Evolutionary conservation across 2,329 filamentous ascomycete species (phyloP).

Genomic region (Massarina eburnea): DNA sequence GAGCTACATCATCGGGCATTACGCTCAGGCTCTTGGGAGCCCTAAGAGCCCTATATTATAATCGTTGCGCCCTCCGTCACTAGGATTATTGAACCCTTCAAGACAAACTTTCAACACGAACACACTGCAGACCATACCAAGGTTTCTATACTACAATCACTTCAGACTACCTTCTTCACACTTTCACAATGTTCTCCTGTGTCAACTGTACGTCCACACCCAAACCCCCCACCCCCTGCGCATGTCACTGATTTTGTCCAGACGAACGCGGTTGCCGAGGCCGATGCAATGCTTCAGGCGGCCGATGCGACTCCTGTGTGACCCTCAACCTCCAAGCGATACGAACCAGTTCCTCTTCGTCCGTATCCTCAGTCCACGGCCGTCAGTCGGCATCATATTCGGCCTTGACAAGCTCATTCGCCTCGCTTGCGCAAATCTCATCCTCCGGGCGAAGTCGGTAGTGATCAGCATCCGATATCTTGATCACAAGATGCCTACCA

Average conservation of each 20-base stretch:
- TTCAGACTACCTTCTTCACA: not conserved
- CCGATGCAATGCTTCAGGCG: conserved; percentile 41
- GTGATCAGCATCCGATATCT: not conserved
- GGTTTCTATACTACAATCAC: not conserved
- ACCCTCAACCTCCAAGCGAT: conserved; percentile 42
- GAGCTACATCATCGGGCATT: conserved; percentile 37
- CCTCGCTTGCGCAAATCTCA: conserved; percentile 39
- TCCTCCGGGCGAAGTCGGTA: conserved; percentile 27
- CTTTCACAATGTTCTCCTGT: conserved; percentile 45
- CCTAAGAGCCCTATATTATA: conserved; percentile 18
- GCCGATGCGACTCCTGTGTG: conserved; percentile 43
- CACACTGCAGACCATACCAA: not conserved
- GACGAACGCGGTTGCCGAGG: conserved; percentile 48
- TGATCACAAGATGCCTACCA: too few relatives aligned
- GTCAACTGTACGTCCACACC: conserved; percentile 34
- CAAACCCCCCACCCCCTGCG: not conserved
- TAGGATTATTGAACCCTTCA: not conserved
- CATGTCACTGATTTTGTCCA: not conserved
- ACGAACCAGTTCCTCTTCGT: conserved; percentile 37
- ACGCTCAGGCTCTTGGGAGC: conserved; percentile 1
- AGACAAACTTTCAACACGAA: not conserved
- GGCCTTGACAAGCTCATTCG: conserved; percentile 44
- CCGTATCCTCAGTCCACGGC: conserved; percentile 29
- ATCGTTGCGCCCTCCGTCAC: conserved; percentile 3
- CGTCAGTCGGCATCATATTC: conserved; percentile 37